Conservation (phyloP, 768 basidiomycete species). For the Pleurotus ostreatus region DNA sequence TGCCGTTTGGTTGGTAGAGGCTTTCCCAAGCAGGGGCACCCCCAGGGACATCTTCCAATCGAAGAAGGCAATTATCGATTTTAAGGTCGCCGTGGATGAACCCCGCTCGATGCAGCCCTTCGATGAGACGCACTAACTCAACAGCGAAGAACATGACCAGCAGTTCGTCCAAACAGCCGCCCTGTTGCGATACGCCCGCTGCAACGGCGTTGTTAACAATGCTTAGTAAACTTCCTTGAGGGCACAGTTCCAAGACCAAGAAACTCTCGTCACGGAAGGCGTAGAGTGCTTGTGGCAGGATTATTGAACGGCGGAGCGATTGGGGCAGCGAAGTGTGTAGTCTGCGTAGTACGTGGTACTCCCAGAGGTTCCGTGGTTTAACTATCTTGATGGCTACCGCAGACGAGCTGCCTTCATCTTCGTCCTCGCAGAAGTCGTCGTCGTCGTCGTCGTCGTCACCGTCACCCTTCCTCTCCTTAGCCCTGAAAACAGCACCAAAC, state of each 20-base stretch:
- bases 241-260: conserved; percentile 82
- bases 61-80: conserved; percentile 97
- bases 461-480: conserved; percentile 42
- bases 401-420: conserved; percentile 48
- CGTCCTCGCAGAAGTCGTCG: conserved; percentile 53
- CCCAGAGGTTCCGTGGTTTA: conserved; percentile 86
- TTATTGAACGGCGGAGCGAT: conserved; percentile 59
- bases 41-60: conserved; percentile 79
- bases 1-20: conserved; percentile 75
- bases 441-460: conserved; percentile 47
- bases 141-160: conserved; percentile 94
- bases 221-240: conserved; percentile 89
- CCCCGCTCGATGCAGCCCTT: conserved; percentile 74
- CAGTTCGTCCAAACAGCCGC: conserved; percentile 85
- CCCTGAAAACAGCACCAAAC: conserved; percentile 93
- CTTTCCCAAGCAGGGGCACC: conserved; percentile 66
- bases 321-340: conserved; percentile 67
- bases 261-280: conserved; percentile 87
- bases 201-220: conserved; percentile 81
- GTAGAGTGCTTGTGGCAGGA: conserved; percentile 76
- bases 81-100: conserved; percentile 99
- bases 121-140: conserved; percentile 80
- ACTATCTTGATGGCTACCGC: conserved; percentile 90
- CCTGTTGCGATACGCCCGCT: conserved; percentile 75
- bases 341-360: conserved; percentile 80